These are phyloP conservation scores for Hebeloma cylindrosporum DNA, from an alignment of 768 basidiomycete genomes.

Conservation along the genomic window DNA sequence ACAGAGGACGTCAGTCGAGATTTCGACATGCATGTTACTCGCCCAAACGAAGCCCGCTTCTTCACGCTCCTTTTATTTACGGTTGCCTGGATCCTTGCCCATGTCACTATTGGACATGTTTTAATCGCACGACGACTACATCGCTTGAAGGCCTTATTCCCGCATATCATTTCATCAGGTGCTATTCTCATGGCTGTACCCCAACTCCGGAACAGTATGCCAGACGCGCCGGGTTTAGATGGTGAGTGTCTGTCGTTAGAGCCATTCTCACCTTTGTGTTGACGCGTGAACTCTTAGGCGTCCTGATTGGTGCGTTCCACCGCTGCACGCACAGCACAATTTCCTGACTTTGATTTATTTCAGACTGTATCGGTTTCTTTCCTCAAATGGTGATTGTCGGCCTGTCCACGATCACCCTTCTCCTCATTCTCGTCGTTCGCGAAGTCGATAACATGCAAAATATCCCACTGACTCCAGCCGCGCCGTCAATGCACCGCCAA, in stretches of 20 bases:
- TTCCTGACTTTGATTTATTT: not conserved
- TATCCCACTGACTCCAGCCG: constrained; percentile 5
- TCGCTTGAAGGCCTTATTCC: constrained; percentile 32
- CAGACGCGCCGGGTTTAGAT: constrained; percentile 55
- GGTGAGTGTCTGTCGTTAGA: constrained; percentile 22
- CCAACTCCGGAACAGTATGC: constrained; percentile 54
- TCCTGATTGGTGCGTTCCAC: constrained; percentile 43
- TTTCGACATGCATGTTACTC: constrained; percentile 42
- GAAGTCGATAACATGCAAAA: constrained; percentile 34
- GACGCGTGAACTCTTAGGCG: constrained; percentile 30
- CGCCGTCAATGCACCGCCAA: constrained; percentile 16
- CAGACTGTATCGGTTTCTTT: constrained; percentile 58
- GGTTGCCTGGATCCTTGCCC: constrained; percentile 55
- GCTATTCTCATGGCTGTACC: constrained; percentile 48
- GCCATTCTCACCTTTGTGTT: not conserved
- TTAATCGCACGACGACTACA: constrained; percentile 39
- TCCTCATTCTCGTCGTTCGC: constrained; percentile 42
- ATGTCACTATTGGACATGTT: constrained; percentile 47
- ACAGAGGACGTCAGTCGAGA: constrained; percentile 38
- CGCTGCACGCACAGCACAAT: not conserved
- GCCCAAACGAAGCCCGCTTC: constrained; percentile 45
- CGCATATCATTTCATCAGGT: constrained; percentile 39
- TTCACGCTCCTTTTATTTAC: constrained; percentile 48
- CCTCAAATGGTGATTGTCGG: constrained; percentile 55
- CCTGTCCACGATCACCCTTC: constrained; percentile 39